Conservation (phyloP, 805 yeast species). For the Wickerhamomyces bovis region DNA sequence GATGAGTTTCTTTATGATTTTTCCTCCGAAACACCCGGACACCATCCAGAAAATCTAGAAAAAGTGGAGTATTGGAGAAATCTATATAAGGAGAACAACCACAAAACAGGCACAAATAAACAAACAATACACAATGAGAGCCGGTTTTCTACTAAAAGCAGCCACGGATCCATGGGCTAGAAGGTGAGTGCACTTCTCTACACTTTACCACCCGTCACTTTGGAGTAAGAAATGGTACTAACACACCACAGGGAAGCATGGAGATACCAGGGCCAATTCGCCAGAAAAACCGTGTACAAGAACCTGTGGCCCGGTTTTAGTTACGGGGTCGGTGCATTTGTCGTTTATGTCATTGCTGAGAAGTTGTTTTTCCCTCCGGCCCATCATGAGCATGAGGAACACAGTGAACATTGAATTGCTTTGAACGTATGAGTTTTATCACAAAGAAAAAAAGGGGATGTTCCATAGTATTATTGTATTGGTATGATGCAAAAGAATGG, state of each 20-base stretch:
- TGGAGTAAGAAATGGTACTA: background rate
- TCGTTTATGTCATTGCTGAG: constrained; percentile 45
- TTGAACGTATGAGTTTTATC: too few species aligned
- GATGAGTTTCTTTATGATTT: too few species aligned
- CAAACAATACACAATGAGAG: constrained; percentile 13
- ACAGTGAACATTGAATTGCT: constrained; percentile 2
- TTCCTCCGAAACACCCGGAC: background rate
- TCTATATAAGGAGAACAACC: background rate
- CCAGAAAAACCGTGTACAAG: constrained; percentile 60
- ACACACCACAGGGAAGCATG: constrained; percentile 64
- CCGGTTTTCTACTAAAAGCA: constrained; percentile 11
- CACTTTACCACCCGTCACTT: background rate
- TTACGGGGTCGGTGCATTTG: constrained; percentile 70
- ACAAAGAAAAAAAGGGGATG: constrained; percentile 6
- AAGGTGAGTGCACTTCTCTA: constrained; percentile 27
- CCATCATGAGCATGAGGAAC: constrained; percentile 12
- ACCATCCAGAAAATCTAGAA: background rate
- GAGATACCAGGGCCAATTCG: constrained; percentile 82
- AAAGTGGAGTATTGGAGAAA: background rate
- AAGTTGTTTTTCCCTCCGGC: constrained; percentile 16
- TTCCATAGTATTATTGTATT: background rate
- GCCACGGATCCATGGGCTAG: constrained; percentile 45
- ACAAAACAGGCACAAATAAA: background rate
- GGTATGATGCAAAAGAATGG: background rate
- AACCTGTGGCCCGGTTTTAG: constrained; percentile 79